phyloP scores from a whole-genome alignment of 768 basidiomycete genomes.

The Holtermannia corniformis region DNA sequence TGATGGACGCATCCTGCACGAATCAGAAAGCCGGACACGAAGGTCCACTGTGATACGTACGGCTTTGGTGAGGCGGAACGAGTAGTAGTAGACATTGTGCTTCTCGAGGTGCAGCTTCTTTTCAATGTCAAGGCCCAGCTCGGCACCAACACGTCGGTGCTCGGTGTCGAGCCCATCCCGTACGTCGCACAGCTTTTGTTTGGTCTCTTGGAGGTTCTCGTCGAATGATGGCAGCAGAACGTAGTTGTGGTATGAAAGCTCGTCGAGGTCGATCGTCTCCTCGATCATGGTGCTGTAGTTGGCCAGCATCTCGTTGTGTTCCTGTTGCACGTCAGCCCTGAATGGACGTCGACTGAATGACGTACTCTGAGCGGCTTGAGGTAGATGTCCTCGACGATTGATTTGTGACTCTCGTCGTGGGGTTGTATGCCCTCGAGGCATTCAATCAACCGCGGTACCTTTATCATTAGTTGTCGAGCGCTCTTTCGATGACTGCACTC shows the following conservation, averaged over 20 bases:
- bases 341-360: neutral
- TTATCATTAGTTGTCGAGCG: neutral
- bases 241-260: constrained; percentile 65
- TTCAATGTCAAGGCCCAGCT: constrained; percentile 72
- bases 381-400: constrained; percentile 61
- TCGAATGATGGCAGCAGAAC: constrained; percentile 92
- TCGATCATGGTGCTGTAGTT: constrained; percentile 93
- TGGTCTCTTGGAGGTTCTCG: constrained; percentile 57
- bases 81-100: constrained; percentile 77
- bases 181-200: constrained; percentile 57
- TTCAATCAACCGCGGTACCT: constrained; percentile 70
- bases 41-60: constrained; percentile 46
- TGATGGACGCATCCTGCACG: constrained; percentile 68
- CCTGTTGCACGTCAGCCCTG: constrained; percentile 44
- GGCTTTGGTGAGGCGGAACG: constrained; percentile 82
- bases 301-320: constrained; percentile 53
- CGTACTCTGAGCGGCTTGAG: constrained; percentile 54
- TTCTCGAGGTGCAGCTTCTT: constrained; percentile 96
- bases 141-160: constrained; percentile 58
- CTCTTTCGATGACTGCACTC: constrained; percentile 2
- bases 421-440: constrained; percentile 50
- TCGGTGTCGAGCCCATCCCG: constrained; percentile 76
- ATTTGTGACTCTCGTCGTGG: constrained; percentile 45
- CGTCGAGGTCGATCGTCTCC: constrained; percentile 80
- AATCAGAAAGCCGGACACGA: neutral